These are phyloP conservation scores for Arthrobotrys pseudoclavata DNA, from an alignment of 2,329 filamentous ascomycete species.

Conservation along the genomic window DNA sequence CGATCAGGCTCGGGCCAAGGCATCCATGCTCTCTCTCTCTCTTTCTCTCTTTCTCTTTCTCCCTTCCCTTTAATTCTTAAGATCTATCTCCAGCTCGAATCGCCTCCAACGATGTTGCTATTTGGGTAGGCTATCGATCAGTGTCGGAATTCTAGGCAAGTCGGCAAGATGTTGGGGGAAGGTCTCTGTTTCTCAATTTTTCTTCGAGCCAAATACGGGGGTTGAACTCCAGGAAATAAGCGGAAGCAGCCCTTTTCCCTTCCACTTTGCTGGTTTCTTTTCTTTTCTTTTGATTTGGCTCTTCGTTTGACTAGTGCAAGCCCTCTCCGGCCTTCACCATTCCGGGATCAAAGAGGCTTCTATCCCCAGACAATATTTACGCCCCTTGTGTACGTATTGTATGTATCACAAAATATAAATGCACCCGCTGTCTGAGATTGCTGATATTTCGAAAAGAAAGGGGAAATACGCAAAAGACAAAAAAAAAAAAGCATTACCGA, in stretches of 20 bases:
- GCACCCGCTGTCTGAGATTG: background rate
- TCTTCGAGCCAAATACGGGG: conserved; percentile 19
- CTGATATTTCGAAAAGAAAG: background rate
- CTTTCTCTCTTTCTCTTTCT: background rate
- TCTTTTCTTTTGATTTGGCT: conserved; percentile 5
- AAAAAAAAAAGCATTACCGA: background rate
- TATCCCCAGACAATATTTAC: too few species aligned
- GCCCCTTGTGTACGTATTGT: too few species aligned
- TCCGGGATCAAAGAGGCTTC: too few species aligned
- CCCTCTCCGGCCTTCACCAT: background rate
- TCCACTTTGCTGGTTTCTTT: background rate
- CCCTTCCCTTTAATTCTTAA: background rate
- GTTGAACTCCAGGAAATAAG: conserved; percentile 16
- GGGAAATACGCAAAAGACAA: background rate
- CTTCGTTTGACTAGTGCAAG: conserved; percentile 9
- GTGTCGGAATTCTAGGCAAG: background rate
- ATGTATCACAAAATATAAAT: too few species aligned
- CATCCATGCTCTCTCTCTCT: conserved; percentile 28
- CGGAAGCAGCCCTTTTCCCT: conserved; percentile 21
- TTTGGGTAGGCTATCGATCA: background rate
- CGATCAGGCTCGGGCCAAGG: conserved; percentile 43
- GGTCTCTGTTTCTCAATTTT: conserved; percentile 1
- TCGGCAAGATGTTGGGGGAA: background rate
- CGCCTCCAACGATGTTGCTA: too few species aligned
- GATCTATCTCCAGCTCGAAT: background rate